Conservation (phyloP, 176 grass and related monocot genomes). For the Eragrostis curvula region DNA sequence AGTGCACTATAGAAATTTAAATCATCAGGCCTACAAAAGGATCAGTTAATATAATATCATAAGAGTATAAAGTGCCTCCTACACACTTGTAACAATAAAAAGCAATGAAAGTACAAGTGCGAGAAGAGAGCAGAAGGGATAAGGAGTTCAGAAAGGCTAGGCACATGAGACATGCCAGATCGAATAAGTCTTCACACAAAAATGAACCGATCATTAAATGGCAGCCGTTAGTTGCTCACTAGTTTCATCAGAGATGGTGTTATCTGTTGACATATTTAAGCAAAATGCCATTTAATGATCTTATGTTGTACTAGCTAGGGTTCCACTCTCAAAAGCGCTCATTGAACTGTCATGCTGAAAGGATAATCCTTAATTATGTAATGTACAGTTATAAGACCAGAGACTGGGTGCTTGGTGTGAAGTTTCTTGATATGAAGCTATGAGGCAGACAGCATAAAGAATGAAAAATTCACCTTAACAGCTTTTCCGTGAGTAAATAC, state of each 20-base stretch:
- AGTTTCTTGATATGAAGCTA: background rate
- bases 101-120: constrained; percentile 39
- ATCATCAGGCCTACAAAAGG: constrained; percentile 21
- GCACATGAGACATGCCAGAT: constrained; percentile 58
- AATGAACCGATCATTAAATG: constrained; percentile 26
- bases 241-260: constrained; percentile 3
- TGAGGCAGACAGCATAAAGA: background rate
- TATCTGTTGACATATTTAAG: constrained; percentile 31
- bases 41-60: constrained; percentile 30
- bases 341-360: constrained; percentile 8
- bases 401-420: background rate
- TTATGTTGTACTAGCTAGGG: constrained; percentile 40
- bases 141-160: constrained; percentile 51
- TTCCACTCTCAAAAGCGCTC: background rate
- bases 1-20: constrained; percentile 26
- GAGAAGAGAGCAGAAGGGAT: constrained; percentile 44
- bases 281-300: background rate
- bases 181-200: constrained; percentile 26
- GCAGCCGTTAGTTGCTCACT: constrained; percentile 19
- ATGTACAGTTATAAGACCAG: background rate
- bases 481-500: background rate
- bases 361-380: background rate
- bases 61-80: constrained; percentile 42
- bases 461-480: background rate
- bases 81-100: constrained; percentile 30